Base-by-base conservation (phyloP, 495 filamentous ascomycete genomes). In the Parachaetomium inaequale region DNA sequence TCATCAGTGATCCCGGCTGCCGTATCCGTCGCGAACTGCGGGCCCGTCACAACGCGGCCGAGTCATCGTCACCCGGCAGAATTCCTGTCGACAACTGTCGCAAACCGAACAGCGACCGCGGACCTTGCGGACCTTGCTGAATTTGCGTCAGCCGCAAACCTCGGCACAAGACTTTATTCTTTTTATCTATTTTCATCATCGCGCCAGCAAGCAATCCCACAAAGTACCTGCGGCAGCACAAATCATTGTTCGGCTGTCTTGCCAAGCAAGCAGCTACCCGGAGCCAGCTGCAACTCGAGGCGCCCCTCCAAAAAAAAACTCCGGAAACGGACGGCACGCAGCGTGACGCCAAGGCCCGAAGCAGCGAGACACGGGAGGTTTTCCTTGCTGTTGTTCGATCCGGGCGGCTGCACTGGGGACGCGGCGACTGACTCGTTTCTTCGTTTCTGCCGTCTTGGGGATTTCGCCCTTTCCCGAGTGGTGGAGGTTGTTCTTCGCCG, bases 231-330 rank as follows among this genome's bases (percentile, higher is more conserved):
- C 46, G 19, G n/a, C 17, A 46, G 42, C 19, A 46, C 42, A 46
- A 46, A 19, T 46, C 23, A 31, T 61, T 49, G 50, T 38, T 40
- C 31, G 51, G 59, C 23, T 25, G 42, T 51, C 29, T n/a, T 49
- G 59, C 59, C 50, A 61, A 61, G 59, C 40, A 42, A 17, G 56
- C 56, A 55, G 51, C 50, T 47, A 43, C 49, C 59, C 58, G 58
- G 38, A 51, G n/a, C 28, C 52, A 50, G 32, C 53, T 58, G 61
- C 52, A 63, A 31, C 36, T 38, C 55, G 26, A 34, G 25, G 34
- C 53, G 46, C 47, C 54, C 52, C 19, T 54, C 29, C 49, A 45
- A 11, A n/a, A n/a, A n/a, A 26, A 55, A 38, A 34, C n/a, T 32
- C 51, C 52, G 42, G 42, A 56, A 15, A 40, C 36, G 36, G 36